Percentiles rank a stretch among this genome's conserved stretches.
phyloP scores from a whole-genome alignment of 257 asterid genomes.

The Ilex aquifolium region DNA sequence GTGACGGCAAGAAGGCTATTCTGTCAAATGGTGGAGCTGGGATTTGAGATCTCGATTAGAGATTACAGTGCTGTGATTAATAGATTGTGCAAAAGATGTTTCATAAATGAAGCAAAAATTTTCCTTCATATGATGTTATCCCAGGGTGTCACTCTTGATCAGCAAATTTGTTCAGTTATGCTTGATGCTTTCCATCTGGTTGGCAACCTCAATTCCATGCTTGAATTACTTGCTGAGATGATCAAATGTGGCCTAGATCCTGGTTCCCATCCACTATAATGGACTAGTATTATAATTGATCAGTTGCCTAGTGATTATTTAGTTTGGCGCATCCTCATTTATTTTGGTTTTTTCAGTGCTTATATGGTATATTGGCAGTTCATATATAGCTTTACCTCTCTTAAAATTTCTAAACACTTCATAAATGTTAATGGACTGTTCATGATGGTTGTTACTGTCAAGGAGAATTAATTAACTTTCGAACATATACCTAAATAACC shows the following conservation, averaged over 20 bases:
- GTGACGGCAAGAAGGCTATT: constrained; percentile 50
- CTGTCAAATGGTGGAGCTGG: constrained; percentile 47
- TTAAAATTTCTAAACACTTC: no score
- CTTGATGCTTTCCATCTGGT: constrained; percentile 27
- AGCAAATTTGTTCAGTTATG: constrained; percentile 33
- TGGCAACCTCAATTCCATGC: constrained; percentile 27
- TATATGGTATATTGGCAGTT: no score
- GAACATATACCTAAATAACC: no score
- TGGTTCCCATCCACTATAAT: neutral
- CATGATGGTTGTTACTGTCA: no score
- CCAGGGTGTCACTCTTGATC: constrained; percentile 47
- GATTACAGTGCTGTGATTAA: constrained; percentile 79
- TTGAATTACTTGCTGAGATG: constrained; percentile 40
- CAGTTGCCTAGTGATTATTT: no score
- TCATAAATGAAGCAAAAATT: constrained; percentile 34
- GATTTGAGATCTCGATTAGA: constrained; percentile 50
- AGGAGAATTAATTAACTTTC: no score
- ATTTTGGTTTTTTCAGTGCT: no score
- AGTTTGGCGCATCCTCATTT: no score
- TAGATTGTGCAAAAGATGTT: constrained; percentile 66
- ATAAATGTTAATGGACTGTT: no score
- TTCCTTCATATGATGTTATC: constrained; percentile 51
- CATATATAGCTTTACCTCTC: no score
- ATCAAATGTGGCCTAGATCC: constrained; percentile 49
- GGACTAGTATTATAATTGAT: no score